Percentiles rank a stretch among this genome's conserved stretches.
phyloP scores from a whole-genome alignment of 2,329 filamentous ascomycete species.

The Dactylonectria estremocensis region DNA sequence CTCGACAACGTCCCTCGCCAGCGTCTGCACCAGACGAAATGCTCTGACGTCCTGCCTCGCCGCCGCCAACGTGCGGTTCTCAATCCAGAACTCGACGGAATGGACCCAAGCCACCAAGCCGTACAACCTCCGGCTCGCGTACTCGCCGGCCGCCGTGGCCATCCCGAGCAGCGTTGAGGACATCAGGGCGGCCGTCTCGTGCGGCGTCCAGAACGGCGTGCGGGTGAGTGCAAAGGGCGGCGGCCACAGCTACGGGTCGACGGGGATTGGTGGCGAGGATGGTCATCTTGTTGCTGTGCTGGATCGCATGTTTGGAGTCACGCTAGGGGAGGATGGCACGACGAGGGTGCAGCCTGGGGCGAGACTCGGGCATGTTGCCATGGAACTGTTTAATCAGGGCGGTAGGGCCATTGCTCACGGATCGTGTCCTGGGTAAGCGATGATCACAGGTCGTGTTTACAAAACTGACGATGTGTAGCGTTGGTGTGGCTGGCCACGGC shows the following conservation, averaged over 20 bases:
- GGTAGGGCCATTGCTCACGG: conserved; percentile 63
- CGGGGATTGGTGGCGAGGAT: conserved; percentile 60
- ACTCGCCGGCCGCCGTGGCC: conserved; percentile 51
- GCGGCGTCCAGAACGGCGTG: conserved; percentile 57
- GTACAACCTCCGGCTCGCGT: conserved; percentile 54
- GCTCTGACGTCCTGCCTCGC: conserved; percentile 47
- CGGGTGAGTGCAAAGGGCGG: conserved; percentile 67
- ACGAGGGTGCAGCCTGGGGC: conserved; percentile 60
- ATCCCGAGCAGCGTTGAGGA: conserved; percentile 54
- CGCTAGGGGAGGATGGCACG: conserved; percentile 36
- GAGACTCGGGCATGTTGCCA: conserved; percentile 63
- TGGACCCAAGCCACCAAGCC: conserved; percentile 54
- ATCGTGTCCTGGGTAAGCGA: conserved; percentile 66
- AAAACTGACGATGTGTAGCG: conserved; percentile 36
- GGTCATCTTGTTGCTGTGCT: conserved; percentile 60
- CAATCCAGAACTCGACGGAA: conserved; percentile 34
- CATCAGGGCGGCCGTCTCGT: conserved; percentile 62
- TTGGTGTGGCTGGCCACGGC: conserved; percentile 49
- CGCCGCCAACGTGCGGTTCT: conserved; percentile 39
- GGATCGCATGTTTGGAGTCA: conserved; percentile 56
- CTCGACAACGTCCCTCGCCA: neutral
- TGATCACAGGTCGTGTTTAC: accelerated
- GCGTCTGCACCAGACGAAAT: conserved; percentile 12
- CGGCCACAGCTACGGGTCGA: conserved; percentile 69
- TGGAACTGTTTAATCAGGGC: conserved; percentile 56